Conservation (phyloP, 192 early-diverging fungal species). For the Backusella liffmaniae region DNA sequence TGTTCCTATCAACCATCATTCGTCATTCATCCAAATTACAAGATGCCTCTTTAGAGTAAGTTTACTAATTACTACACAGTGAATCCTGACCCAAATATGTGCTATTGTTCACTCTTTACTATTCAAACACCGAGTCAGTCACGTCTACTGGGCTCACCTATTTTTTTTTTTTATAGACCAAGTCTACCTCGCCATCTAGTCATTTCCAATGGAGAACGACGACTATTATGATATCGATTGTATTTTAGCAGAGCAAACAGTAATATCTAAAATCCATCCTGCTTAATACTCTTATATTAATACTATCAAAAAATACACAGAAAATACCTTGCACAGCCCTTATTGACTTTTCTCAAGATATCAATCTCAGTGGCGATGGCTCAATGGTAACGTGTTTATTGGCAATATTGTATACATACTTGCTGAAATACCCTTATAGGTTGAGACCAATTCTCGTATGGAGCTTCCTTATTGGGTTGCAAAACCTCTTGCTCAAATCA, state of each 20-base stretch:
- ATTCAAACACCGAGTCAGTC: no score
- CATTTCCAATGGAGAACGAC: conserved; percentile 27
- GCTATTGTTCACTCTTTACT: no score
- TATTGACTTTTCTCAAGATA: conserved; percentile 20
- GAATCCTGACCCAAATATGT: no score
- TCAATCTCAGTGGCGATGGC: conserved; percentile 33
- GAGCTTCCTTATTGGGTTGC: conserved; percentile 48
- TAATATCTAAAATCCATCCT: neutral
- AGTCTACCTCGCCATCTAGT: neutral
- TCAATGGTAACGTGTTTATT: conserved; percentile 19
- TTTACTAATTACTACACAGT: no score
- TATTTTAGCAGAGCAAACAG: conserved; percentile 56
- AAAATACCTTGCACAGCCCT: conserved; percentile 32
- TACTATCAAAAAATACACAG: neutral
- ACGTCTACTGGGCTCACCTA: no score
- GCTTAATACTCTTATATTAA: neutral
- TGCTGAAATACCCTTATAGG: neutral
- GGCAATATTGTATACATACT: no score
- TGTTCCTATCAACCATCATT: no score
- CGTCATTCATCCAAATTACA: no score
- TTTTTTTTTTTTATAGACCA: no score
- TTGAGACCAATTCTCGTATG: conserved; percentile 27
- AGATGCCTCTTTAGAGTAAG: no score
- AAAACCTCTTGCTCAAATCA: conserved; percentile 27
- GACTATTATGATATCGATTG: conserved; percentile 61